Evolutionary conservation across 805 yeast genomes (phyloP), one percentile per base, ranked within the genome.

Genomic region (Metschnikowia arizonensis): DNA sequence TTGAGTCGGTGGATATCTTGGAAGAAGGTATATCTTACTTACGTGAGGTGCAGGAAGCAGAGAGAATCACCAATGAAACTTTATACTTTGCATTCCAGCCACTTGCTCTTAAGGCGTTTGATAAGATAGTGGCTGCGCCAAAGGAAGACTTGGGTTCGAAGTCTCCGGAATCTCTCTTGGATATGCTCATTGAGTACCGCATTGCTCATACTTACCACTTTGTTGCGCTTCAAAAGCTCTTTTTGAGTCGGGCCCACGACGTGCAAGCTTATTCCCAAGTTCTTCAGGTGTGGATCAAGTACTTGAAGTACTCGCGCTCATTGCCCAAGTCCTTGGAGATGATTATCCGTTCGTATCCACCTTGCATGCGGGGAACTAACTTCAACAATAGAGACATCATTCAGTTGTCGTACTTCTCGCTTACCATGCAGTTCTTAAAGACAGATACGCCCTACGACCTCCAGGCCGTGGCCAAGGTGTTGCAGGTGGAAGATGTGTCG

Each of bases 21-120:
- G 71, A 68, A 36, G 75, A 71, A 50, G 75, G 74, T 2, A 52
- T 69, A 25, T 48, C 63, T 23, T 71, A 66, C 50, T 56, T 71
- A 46, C 54, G 73, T 31, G 70, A 68, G 38, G 58, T 69, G 44
- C 72, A 69, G 50, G 54, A 34, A 5, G 55, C 58, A 1, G 75
- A 69, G 48, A 50, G 46, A 18, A 66, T 71, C 42, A 47, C 56
- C 11, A 61, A 62, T 15, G 59, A 54, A 12, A 43, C 52, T 11
- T 46, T 67, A 29, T 62, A 52, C 48, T 50, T 50, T 7, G 46
- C 49, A 4, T 69, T 69, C 57, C 62, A 61, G 46, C 62, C 61
- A 5, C 50, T 63, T 10, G 58, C 58, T n/a, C 53, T 54, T 23
- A 49, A 49, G 14, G 37, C 66, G 12, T 41, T 63, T 33, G 50